phyloP scores from a whole-genome alignment of 1,139 yeast species.

The Williopsis jadinii region DNA sequence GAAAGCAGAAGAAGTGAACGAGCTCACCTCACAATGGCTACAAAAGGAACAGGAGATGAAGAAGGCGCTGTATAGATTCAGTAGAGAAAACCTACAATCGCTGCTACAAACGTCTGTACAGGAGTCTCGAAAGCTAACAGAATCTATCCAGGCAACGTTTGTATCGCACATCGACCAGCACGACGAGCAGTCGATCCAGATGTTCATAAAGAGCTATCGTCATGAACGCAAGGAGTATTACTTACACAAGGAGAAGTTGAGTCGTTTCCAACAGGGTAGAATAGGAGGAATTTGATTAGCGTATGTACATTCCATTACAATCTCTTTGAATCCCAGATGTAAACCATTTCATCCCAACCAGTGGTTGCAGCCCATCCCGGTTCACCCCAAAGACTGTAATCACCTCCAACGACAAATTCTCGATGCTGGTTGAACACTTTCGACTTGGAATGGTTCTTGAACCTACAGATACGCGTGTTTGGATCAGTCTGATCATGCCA shows the following conservation, averaged over 20 bases:
- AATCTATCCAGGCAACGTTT: slow-evolving; percentile 15
- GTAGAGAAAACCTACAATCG: slow-evolving; percentile 12
- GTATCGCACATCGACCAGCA: slow-evolving; percentile 13
- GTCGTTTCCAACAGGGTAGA: slow-evolving; percentile 35
- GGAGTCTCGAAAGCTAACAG: slow-evolving; percentile 14
- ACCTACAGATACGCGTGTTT: slow-evolving; percentile 30
- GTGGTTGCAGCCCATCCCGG: slow-evolving; percentile 95
- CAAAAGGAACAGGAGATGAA: slow-evolving; percentile 22
- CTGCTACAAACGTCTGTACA: slow-evolving; percentile 9
- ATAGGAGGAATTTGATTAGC: neutral
- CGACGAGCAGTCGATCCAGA: slow-evolving; percentile 22
- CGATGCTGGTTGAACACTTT: slow-evolving; percentile 64
- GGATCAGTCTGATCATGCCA: slow-evolving; percentile 63
- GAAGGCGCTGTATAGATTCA: slow-evolving; percentile 13
- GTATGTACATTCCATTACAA: neutral
- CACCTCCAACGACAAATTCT: slow-evolving; percentile 93
- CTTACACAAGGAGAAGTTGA: slow-evolving; percentile 48
- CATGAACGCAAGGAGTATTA: slow-evolving; percentile 43
- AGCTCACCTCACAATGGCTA: slow-evolving; percentile 13
- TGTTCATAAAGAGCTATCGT: slow-evolving; percentile 39
- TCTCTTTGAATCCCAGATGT: slow-evolving; percentile 74
- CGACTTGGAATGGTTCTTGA: slow-evolving; percentile 39
- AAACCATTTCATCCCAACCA: slow-evolving; percentile 96
- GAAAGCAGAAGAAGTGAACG: slow-evolving; percentile 4
- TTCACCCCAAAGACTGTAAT: slow-evolving; percentile 94